phyloP scores from a whole-genome alignment of 164 flowering plant species.

The Stephania yunnanensis region DNA sequence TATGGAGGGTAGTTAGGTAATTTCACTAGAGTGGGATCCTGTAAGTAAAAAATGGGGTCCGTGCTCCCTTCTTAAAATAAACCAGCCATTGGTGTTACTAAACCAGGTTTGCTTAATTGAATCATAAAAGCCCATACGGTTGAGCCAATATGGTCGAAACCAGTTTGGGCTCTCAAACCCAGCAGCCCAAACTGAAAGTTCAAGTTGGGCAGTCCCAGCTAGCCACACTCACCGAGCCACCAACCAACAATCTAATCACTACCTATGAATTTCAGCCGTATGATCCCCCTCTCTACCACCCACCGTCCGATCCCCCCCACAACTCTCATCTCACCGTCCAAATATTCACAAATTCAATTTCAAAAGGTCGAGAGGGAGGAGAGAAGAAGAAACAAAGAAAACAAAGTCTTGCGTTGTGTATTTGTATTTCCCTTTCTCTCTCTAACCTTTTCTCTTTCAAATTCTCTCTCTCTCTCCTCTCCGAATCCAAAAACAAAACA shows the following conservation, averaged over 20 bases:
- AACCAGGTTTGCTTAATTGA: too few relatives aligned
- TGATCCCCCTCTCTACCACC: slow-evolving; percentile 7
- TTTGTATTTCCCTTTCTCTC: slow-evolving; percentile 14
- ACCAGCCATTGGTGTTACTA: too few relatives aligned
- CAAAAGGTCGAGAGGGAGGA: slow-evolving; percentile 67
- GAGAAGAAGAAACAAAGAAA: slow-evolving; percentile 4
- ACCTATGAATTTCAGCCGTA: slow-evolving; percentile 46
- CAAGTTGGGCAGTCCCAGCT: background rate
- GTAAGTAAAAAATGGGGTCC: too few relatives aligned
- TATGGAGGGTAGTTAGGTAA: too few relatives aligned
- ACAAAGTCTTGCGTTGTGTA: background rate
- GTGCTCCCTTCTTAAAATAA: too few relatives aligned
- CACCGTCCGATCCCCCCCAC: slow-evolving; percentile 31
- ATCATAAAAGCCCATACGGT: too few relatives aligned
- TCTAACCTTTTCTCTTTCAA: slow-evolving; percentile 12
- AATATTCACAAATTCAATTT: slow-evolving; percentile 44
- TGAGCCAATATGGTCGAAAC: too few relatives aligned
- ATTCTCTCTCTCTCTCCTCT: slow-evolving; percentile 11
- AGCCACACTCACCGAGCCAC: slow-evolving; percentile 11
- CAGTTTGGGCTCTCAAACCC: background rate
- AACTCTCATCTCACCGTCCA: slow-evolving; percentile 39
- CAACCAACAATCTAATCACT: background rate
- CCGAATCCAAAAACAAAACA: background rate
- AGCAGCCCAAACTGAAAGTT: background rate
- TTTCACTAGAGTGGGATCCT: too few relatives aligned